Evolutionary conservation across 306 rosid species (phyloP), one percentile per base, ranked within the genome.

Genomic region (Dryas drummondii): DNA sequence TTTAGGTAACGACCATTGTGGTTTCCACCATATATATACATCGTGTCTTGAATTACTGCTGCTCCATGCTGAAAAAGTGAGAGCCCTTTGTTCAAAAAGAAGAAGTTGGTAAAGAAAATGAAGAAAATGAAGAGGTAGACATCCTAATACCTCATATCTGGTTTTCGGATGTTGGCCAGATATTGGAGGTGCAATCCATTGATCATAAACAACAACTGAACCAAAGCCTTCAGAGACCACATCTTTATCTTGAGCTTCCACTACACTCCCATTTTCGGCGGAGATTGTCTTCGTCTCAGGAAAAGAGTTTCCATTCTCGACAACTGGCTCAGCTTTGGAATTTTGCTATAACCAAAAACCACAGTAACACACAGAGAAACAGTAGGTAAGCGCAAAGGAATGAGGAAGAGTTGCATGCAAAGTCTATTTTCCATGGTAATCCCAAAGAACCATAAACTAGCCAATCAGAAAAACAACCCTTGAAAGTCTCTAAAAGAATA

Each of bases 1-100:
- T 79, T 91, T 64, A 94, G 96, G 84, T 94, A 91, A 76, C 98
- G 98, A 46, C 98, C 98, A 80, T 94, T 94, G 86, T 94, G 97
- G 82, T 91, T 94, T 85, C 98, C 98, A 40, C 98, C 98, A 87
- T 87, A 82, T 80, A 94, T 88, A 80, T 91, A 94, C 96, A 89
- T 84, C 90, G 88, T 91, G 85, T 94, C 94, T 88, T 85, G 98
- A 74, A 89, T 76, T 50, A 83, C 86, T 72, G 96, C 89, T 58
- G 97, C 96, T 83, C 93, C 98, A 83, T 94, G 98, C 98, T 93
- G 87, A 78, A 86, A 68, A 85, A 42, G 49, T 12, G 70, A 80
- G 58, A 79, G 82, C 40, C 54, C 62, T 73, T 80, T 22, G 68
- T 64, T 84, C 51, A 88, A 74, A 80, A 53, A 68, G 26, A 51